Evolutionary conservation across 2,329 filamentous ascomycete genomes (phyloP), one percentile per base, ranked within the genome.

Genomic region (Trichothecium roseum): DNA sequence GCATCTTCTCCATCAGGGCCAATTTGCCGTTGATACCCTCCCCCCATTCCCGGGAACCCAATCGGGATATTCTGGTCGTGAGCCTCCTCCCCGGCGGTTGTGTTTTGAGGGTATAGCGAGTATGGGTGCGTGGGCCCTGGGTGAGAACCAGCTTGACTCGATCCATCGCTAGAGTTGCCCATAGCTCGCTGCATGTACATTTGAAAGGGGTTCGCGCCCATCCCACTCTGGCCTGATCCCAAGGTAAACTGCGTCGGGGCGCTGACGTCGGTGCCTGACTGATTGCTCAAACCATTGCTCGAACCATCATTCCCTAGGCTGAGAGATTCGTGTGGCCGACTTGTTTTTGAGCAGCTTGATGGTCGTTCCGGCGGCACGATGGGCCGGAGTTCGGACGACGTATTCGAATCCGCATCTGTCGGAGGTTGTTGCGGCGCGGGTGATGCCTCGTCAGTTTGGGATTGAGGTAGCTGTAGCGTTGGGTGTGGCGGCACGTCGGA

Each of bases 1-100:
- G 74, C 66, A 47, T 94, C 88, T 58, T 94, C 86, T 35, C 85
- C 85, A 38, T 87, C 83, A 0, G 84, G 81, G 0, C 82, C 84
- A 35, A 85, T 59, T 35, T 81, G 76, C 42, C 83, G 68, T 49
- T 81, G 82, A 47, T 87, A 94, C 37, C 70, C 63, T 40, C 72
- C 73, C 5, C 67, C 66, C 26, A 77, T 62, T 5, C 80, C 80
- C 6, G 78, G 77, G 45, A 94, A 94, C 4, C 85, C 86, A 12
- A 91, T 70, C 1, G 75, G 81, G 42, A 79, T 82, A 40, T 48
- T 44, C 42, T 52, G 54, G 38, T 51, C 51, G 5, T 42, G 44
- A 9, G 50, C 66, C 48, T 74, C 66, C 40, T 81, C 44, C 2
- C 45, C 41, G 5, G 46, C 57, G 4, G 75, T 69, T 1, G 83